phyloP scores from a whole-genome alignment of 83 land plant genomes.

The Diphasiastrum complanatum region DNA sequence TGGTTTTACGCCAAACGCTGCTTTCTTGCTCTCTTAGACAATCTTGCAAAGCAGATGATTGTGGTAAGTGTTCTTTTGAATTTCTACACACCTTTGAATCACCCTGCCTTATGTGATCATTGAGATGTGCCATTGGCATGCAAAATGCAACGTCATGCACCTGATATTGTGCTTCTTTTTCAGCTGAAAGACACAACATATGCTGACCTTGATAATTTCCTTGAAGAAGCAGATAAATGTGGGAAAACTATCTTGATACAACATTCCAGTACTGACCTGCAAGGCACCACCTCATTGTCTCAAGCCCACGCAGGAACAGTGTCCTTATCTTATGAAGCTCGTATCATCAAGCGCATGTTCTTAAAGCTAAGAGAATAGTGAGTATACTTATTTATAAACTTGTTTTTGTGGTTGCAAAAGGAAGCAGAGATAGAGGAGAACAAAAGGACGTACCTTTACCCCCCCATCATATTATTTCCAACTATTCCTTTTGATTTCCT shows the following conservation, averaged over 20 bases:
- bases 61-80: constrained; percentile 18
- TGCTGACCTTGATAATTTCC: constrained; percentile 38
- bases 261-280: not conserved
- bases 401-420: too few relatives aligned
- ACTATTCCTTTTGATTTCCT: too few relatives aligned
- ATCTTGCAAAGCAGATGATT: constrained; percentile 42
- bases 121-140: not conserved
- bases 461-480: too few relatives aligned
- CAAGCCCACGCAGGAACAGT: not conserved
- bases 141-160: not conserved
- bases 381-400: too few relatives aligned
- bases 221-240: constrained; percentile 27
- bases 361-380: constrained; percentile 24
- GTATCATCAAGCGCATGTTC: constrained; percentile 30
- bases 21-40: constrained; percentile 37
- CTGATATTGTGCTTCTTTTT: not conserved
- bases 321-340: constrained; percentile 25
- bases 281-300: not conserved
- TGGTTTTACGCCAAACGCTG: constrained; percentile 44
- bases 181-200: constrained; percentile 37
- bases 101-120: not conserved
- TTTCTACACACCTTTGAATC: not conserved
- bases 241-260: constrained; percentile 23
- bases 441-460: too few relatives aligned
- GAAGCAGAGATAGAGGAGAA: too few relatives aligned